Evolutionary conservation across 2,329 filamentous ascomycete genomes (phyloP).

Genomic region (Colletotrichum ledebouriae): DNA sequence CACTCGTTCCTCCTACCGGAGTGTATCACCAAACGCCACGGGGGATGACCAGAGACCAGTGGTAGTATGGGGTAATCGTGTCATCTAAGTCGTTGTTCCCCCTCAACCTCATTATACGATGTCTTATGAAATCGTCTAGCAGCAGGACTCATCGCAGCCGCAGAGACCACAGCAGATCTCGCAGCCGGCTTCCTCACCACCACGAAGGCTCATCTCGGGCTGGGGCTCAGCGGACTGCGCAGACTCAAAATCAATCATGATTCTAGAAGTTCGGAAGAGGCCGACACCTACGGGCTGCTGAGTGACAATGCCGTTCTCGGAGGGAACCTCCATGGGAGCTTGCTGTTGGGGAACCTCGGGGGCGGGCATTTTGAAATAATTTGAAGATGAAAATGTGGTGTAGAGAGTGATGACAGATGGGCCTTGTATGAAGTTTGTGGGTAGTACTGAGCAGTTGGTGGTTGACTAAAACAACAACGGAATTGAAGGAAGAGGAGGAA

Average conservation of each 20-base stretch:
- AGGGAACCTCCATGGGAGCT: constrained; percentile 57
- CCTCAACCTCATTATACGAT: not conserved
- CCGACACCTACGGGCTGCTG: constrained; percentile 57
- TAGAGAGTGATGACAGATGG: not conserved
- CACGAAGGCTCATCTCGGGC: constrained; percentile 58
- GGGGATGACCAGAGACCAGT: not conserved
- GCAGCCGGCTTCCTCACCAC: constrained; percentile 61
- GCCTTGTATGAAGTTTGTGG: not conserved
- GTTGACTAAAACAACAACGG: not conserved
- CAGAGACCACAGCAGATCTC: constrained; percentile 62
- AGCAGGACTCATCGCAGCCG: constrained; percentile 59
- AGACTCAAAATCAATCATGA: not conserved
- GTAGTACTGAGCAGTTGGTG: not conserved
- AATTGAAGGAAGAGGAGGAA: not conserved
- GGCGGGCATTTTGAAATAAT: constrained; percentile 54
- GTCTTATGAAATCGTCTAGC: constrained; percentile 47
- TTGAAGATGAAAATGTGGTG: not conserved
- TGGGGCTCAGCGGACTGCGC: constrained; percentile 46
- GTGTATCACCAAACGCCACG: constrained; percentile 35
- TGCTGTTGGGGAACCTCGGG: constrained; percentile 58
- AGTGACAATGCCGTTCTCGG: constrained; percentile 53
- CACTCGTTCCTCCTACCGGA: not conserved
- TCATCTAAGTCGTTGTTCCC: not conserved
- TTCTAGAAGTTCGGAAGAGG: too few species aligned
- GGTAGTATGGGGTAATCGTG: not conserved